Evolutionary conservation across 2,329 filamentous ascomycete species (phyloP), one percentile per base, ranked within the genome.

Genomic region (Cordyceps sp.): DNA sequence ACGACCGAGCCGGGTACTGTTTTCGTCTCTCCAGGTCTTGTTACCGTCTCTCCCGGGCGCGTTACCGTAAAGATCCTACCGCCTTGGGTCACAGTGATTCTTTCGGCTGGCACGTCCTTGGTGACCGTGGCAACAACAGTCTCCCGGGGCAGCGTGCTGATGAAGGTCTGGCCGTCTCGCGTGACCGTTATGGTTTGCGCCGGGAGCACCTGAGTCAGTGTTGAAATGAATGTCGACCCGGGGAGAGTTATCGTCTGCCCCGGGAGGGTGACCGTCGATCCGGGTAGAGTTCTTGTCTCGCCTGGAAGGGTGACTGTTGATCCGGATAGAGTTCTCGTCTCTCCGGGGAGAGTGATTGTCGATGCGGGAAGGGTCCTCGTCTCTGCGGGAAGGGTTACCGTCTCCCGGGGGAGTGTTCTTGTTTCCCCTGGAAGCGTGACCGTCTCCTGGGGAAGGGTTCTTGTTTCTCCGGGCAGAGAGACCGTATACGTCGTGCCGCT

Each of bases 121-220:
- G n/a, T n/a, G n/a, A n/a, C n/a, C n/a, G 22, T 23, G 9, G 10
- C n/a, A 5, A 23, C 10, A 10, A 23, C 22, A 5, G 22, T 23
- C 9, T 23, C 8, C 12, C 14, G 15, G 10, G 31, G 25, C 7
- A 32, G 30, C 5, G 23, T 32, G 2, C 24, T 20, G 6, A 17
- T 26, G 13, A 32, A 4, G 8, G 24, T 32, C 13, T 13, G 14
- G 18, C 26, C 26, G 13, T 27, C 17, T 6, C 18, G 6, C 22
- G 39, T 37, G 7, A 31, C 30, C 4, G 41, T 45, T 13, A 40
- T 26, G 14, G 39, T 40, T n/a, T 31, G 20, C 12, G 20, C 21
- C 13, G 31, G 29, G 18, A 31, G 29, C 10, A 31, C 16, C 16
- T 23, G 10, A 3, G 28, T 29, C 28, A 22, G 16, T 5, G 26